These are phyloP conservation scores for Malus asiatica DNA, from an alignment of 306 rosid species.

Conservation along the genomic window DNA sequence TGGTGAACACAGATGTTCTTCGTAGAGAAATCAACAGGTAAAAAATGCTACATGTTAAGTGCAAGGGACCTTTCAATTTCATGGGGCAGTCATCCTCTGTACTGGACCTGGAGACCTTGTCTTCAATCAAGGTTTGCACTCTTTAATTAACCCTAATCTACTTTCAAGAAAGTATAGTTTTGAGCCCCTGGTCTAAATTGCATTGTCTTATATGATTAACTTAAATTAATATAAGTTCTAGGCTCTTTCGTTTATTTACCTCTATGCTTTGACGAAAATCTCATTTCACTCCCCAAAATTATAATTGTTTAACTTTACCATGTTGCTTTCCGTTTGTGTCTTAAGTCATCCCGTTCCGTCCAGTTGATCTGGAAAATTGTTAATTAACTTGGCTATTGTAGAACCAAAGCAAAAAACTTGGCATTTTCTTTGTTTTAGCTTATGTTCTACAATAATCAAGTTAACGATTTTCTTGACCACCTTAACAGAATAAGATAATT, in stretches of 20 bases:
- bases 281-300: too few relatives aligned
- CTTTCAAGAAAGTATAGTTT: neutral
- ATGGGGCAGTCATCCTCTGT: constrained; percentile 46
- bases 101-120: constrained; percentile 67
- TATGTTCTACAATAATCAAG: neutral
- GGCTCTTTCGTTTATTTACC: too few relatives aligned
- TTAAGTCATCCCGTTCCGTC: neutral
- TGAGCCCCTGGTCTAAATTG: neutral
- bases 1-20: constrained; percentile 34
- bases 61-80: constrained; percentile 61
- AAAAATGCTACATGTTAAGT: constrained; percentile 49
- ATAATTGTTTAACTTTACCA: neutral
- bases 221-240: too few relatives aligned
- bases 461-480: neutral
- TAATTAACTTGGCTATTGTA: neutral
- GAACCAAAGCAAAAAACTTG: neutral
- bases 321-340: too few relatives aligned
- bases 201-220: too few relatives aligned
- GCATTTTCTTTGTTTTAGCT: neutral
- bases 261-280: too few relatives aligned
- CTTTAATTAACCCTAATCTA: neutral
- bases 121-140: constrained; percentile 35
- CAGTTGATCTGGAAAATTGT: too few relatives aligned
- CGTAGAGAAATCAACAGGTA: constrained; percentile 45
- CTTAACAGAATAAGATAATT: neutral